Percentiles rank a stretch among this genome's conserved stretches.
phyloP scores from a whole-genome alignment of 257 asterid genomes.

The Nyctanthes arbortristis region DNA sequence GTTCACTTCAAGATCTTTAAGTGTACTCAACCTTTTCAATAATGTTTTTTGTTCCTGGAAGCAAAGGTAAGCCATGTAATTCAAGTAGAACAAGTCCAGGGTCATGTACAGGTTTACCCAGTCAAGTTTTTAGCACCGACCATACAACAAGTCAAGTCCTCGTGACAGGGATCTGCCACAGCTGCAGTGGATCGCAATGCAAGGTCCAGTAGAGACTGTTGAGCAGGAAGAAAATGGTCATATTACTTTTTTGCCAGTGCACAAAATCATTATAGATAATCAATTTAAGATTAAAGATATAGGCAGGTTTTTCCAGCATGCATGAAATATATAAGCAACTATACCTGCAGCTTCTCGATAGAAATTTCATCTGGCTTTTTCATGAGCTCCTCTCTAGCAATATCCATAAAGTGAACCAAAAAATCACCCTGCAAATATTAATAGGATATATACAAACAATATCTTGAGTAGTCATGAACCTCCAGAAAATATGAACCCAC shows the following conservation, averaged over 20 bases:
- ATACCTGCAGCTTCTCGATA: constrained; percentile 92
- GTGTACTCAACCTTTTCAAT: constrained; percentile 81
- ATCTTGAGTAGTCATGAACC: constrained; percentile 18
- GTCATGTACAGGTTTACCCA: constrained; percentile 9
- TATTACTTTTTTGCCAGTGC: constrained; percentile 10
- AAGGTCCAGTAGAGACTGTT: constrained; percentile 94
- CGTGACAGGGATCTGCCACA: constrained; percentile 94
- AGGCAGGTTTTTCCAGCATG: not conserved
- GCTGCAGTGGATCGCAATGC: constrained; percentile 96
- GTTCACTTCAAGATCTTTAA: constrained; percentile 83
- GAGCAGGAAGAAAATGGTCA: constrained; percentile 22
- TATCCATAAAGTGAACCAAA: constrained; percentile 97
- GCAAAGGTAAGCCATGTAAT: constrained; percentile 21
- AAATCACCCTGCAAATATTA: constrained; percentile 84
- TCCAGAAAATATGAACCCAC: constrained; percentile 12
- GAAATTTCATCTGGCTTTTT: constrained; percentile 94
- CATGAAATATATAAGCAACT: constrained; percentile 19
- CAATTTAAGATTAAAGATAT: constrained; percentile 13
- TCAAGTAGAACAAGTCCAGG: constrained; percentile 24
- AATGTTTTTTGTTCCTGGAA: constrained; percentile 82
- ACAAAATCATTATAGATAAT: constrained; percentile 4
- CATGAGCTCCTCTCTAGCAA: constrained; percentile 88
- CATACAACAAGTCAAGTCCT: constrained; percentile 93
- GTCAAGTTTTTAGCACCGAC: constrained; percentile 48
- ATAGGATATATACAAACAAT: constrained; percentile 11